A percentile compares a stretch with the other conserved stretches of the same genome.
phyloP scores from a whole-genome alignment of 495 filamentous ascomycete species.

The Baudoinia panamericana region DNA sequence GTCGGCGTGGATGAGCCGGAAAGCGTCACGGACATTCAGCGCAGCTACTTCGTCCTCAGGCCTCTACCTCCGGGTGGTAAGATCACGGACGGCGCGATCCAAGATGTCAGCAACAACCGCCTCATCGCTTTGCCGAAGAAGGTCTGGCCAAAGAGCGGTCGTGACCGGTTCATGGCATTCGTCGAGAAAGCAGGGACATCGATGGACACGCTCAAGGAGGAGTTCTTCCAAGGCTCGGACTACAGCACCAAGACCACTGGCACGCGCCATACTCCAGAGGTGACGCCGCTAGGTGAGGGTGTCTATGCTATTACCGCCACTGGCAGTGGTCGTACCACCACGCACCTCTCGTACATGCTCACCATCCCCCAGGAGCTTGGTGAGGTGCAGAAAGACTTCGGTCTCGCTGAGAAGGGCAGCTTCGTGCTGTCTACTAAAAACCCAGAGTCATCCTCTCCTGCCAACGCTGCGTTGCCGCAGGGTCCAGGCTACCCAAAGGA shows the following conservation, averaged over 20 bases:
- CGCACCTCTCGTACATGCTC: constrained; percentile 70
- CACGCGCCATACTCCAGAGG: constrained; percentile 55
- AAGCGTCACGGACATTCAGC: constrained; percentile 57
- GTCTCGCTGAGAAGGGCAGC: constrained; percentile 56
- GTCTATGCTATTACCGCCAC: constrained; percentile 73
- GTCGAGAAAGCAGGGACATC: constrained; percentile 63
- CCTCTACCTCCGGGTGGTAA: constrained; percentile 59
- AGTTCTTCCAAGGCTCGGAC: constrained; percentile 50
- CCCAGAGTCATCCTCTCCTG: constrained; percentile 52
- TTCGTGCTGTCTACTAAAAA: constrained; percentile 75
- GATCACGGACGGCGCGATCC: constrained; percentile 48
- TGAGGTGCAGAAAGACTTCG: constrained; percentile 65
- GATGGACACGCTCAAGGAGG: constrained; percentile 58
- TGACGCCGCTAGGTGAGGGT: constrained; percentile 67
- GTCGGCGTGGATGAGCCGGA: constrained; percentile 62
- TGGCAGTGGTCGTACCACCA: constrained; percentile 38
- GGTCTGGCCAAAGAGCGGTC: constrained; percentile 55
- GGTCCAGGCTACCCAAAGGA: constrained; percentile 59
- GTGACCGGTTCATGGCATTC: constrained; percentile 68
- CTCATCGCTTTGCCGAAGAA: constrained; percentile 80
- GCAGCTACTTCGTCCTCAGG: constrained; percentile 70
- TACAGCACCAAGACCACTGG: constrained; percentile 71
- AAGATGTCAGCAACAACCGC: constrained; percentile 52
- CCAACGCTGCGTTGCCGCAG: constrained; percentile 49
- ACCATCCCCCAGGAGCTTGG: constrained; percentile 62